Evolutionary conservation across 2,329 filamentous ascomycete species (phyloP).

Genomic region (Emergomyces orientalis): DNA sequence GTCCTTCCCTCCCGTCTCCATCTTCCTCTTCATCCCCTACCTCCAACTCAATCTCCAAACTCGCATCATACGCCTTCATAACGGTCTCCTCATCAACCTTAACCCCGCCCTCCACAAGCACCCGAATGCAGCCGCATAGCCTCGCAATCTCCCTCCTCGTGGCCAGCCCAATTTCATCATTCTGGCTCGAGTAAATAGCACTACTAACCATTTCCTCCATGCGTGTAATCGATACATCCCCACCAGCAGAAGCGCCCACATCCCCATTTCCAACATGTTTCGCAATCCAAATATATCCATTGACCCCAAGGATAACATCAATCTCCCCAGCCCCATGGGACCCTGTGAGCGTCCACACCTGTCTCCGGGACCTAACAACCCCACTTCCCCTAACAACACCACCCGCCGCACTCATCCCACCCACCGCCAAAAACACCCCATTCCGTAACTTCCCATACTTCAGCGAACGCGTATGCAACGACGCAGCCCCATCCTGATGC

Average conservation of each 20-base stretch:
- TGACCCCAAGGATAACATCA: constrained; percentile 84
- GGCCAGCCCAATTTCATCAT: constrained; percentile 67
- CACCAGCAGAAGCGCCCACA: constrained; percentile 30
- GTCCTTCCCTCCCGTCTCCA: constrained; percentile 25
- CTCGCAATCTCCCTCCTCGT: constrained; percentile 83
- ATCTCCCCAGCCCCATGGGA: constrained; percentile 49
- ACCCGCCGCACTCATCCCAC: constrained; percentile 63
- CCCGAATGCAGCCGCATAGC: constrained; percentile 69
- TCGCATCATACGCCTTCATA: constrained; percentile 69
- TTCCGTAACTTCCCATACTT: constrained; percentile 96
- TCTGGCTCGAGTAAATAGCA: constrained; percentile 89
- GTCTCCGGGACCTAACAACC: constrained; percentile 72
- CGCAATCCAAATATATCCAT: constrained; percentile 93
- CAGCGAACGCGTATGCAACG: constrained; percentile 78
- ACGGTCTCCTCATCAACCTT: constrained; percentile 88
- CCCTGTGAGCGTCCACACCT: constrained; percentile 68
- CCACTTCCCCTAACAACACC: constrained; percentile 65
- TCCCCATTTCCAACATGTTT: constrained; percentile 63
- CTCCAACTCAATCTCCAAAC: constrained; percentile 56
- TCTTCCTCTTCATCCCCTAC: constrained; percentile 31
- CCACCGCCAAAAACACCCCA: constrained; percentile 75
- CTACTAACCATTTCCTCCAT: constrained; percentile 80
- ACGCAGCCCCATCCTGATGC: constrained; percentile 74
- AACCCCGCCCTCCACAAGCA: constrained; percentile 71
- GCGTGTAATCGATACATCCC: constrained; percentile 60